Conservation (phyloP, 768 basidiomycete genomes). For the Pisolithus marmoratus region DNA sequence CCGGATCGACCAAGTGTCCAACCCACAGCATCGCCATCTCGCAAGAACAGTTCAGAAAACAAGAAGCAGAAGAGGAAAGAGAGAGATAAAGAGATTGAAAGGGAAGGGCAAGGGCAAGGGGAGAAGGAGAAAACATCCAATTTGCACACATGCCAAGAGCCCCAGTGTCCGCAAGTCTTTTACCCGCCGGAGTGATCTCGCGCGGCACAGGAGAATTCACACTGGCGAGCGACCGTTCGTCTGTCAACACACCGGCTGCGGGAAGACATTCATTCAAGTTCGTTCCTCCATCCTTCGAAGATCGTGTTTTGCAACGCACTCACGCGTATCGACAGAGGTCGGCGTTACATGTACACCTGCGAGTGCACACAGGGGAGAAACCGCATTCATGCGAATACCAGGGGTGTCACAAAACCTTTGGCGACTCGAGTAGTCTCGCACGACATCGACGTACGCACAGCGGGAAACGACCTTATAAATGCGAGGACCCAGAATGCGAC, state of each 20-base stretch:
- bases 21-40: slow-evolving; percentile 39
- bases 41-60: slow-evolving; percentile 15
- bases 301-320: slow-evolving; percentile 1
- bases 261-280: slow-evolving; percentile 92
- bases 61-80: slow-evolving; percentile 25
- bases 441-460: slow-evolving; percentile 88
- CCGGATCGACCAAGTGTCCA: slow-evolving; percentile 30
- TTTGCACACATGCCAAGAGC: slow-evolving; percentile 62
- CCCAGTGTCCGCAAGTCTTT: slow-evolving; percentile 78
- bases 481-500: slow-evolving; percentile 75
- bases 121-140: slow-evolving; percentile 44
- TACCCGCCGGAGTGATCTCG: slow-evolving; percentile 76
- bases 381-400: slow-evolving; percentile 90
- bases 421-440: slow-evolving; percentile 87
- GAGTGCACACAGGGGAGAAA: slow-evolving; percentile 91
- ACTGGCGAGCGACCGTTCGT: slow-evolving; percentile 85
- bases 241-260: slow-evolving; percentile 66
- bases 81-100: slow-evolving; percentile 24
- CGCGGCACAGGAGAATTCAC: slow-evolving; percentile 84
- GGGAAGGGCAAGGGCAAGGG: slow-evolving; percentile 13
- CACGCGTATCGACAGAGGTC: slow-evolving; percentile 54
- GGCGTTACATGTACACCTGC: slow-evolving; percentile 80
- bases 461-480: slow-evolving; percentile 82
- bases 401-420: slow-evolving; percentile 81
- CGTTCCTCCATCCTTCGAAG: slow-evolving; percentile 7